Percentiles rank a stretch among this genome's conserved stretches.
Evolutionary conservation across 2,329 filamentous ascomycete genomes (phyloP).

Genomic region (Fusarium hostae): DNA sequence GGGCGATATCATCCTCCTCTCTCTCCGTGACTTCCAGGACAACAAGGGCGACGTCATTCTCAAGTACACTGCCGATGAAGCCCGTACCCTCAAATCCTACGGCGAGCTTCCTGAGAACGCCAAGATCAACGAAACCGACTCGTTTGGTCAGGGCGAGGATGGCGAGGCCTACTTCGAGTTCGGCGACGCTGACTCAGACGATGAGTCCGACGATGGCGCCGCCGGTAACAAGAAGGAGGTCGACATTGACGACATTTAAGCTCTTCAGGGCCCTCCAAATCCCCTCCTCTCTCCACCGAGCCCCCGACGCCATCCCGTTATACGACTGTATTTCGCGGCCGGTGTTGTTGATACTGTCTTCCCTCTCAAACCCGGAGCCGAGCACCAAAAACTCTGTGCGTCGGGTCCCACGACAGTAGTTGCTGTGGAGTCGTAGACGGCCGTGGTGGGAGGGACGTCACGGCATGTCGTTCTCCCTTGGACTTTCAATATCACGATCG

Average conservation of each 20-base stretch:
- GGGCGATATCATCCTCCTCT: conserved; percentile 91
- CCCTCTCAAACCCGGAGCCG: conserved; percentile 65
- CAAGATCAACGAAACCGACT: conserved; percentile 99
- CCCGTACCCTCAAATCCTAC: conserved; percentile 93
- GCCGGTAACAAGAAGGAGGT: conserved; percentile 78
- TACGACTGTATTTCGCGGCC: conserved; percentile 5
- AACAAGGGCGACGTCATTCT: conserved; percentile 97
- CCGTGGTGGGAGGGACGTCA: conserved; percentile 73
- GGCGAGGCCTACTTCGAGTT: conserved; percentile 99
- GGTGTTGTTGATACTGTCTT: conserved; percentile 67
- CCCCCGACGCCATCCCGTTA: conserved; percentile 36
- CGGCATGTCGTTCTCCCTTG: conserved; percentile 51
- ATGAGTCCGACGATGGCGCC: conserved; percentile 64
- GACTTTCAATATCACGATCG: conserved; percentile 25
- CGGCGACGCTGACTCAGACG: conserved; percentile 83
- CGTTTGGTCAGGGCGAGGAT: conserved; percentile 89
- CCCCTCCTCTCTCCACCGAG: conserved; percentile 34
- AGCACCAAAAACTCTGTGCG: conserved; percentile 17
- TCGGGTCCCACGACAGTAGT: conserved; percentile 60
- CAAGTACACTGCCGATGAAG: conserved; percentile 97
- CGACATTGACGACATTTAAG: conserved; percentile 95
- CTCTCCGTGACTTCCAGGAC: conserved; percentile 91
- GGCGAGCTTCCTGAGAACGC: conserved; percentile 96
- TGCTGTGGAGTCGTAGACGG: conserved; percentile 52
- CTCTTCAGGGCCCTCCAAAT: not conserved